A percentile compares a stretch with the other conserved stretches of the same genome.
These are phyloP conservation scores for Andrographis paniculata DNA, from an alignment of 305 asterid genomes.

Conservation along the genomic window DNA sequence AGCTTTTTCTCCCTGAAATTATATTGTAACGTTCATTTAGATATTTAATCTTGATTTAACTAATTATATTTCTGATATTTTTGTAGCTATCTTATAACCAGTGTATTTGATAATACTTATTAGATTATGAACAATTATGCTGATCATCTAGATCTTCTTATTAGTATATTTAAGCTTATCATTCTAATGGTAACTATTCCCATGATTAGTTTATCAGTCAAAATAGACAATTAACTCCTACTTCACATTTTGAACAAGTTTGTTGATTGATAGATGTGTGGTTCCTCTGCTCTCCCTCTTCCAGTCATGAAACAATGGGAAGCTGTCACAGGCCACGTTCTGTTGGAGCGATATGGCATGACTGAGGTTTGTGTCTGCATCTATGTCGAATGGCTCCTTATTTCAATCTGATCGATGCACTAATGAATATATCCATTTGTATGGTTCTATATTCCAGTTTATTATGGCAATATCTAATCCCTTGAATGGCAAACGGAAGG, in stretches of 20 bases:
- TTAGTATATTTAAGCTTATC: too few species aligned
- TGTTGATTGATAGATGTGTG: conserved; percentile 74
- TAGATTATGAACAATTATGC: too few species aligned
- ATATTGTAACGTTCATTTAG: too few species aligned
- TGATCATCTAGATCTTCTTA: too few species aligned
- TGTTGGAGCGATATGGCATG: conserved; percentile 97
- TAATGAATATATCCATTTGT: conserved; percentile 7
- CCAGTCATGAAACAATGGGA: conserved; percentile 99
- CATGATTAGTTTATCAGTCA: too few species aligned
- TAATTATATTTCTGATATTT: too few species aligned
- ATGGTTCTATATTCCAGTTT: conserved; percentile 39
- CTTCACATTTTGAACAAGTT: background rate
- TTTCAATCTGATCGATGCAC: conserved; percentile 12
- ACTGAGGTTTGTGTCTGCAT: conserved; percentile 58
- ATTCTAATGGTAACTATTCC: too few species aligned
- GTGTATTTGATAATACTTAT: too few species aligned
- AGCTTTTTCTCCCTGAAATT: too few species aligned
- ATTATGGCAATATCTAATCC: conserved; percentile 97
- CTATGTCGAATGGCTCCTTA: background rate
- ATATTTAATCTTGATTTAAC: too few species aligned
- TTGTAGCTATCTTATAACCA: too few species aligned
- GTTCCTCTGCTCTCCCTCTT: conserved; percentile 98
- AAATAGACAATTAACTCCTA: too few species aligned
- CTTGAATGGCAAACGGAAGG: conserved; percentile 68
- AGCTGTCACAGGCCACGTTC: conserved; percentile 74